These are phyloP conservation scores for Rubia peregrina DNA, from an alignment of 305 asterid species.

Conservation along the genomic window DNA sequence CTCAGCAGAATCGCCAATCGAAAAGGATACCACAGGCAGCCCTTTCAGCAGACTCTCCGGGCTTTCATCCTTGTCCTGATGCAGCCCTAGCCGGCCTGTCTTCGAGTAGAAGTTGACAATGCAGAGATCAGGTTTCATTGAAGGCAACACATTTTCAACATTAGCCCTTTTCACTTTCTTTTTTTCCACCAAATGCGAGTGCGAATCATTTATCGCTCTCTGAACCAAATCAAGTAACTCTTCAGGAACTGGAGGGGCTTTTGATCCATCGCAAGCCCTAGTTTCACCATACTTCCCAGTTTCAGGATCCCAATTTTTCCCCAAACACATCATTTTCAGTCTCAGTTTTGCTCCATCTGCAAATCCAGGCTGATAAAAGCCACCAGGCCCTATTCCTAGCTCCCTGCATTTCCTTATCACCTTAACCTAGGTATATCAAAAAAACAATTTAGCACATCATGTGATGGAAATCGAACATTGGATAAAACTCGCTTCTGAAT, in stretches of 20 bases:
- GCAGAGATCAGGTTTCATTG: slow-evolving; percentile 74
- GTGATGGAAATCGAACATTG: neutral
- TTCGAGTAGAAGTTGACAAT: slow-evolving; percentile 59
- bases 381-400: slow-evolving; percentile 64
- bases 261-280: slow-evolving; percentile 55
- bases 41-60: slow-evolving; percentile 40
- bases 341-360: slow-evolving; percentile 54
- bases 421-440: slow-evolving; percentile 36
- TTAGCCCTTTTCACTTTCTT: slow-evolving; percentile 17
- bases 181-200: slow-evolving; percentile 25
- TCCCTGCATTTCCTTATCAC: slow-evolving; percentile 43
- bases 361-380: slow-evolving; percentile 72
- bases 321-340: slow-evolving; percentile 85
- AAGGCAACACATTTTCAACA: slow-evolving; percentile 38
- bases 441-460: neutral
- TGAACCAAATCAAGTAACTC: slow-evolving; percentile 45
- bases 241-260: slow-evolving; percentile 54
- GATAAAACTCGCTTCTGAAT: neutral
- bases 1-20: slow-evolving; percentile 70
- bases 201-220: slow-evolving; percentile 41
- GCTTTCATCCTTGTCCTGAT: slow-evolving; percentile 83
- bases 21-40: slow-evolving; percentile 74
- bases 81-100: slow-evolving; percentile 72
- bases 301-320: slow-evolving; percentile 76
- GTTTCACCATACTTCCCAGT: slow-evolving; percentile 36